Conservation (phyloP, 2,329 filamentous ascomycete genomes). For the Nemania diffusa region DNA sequence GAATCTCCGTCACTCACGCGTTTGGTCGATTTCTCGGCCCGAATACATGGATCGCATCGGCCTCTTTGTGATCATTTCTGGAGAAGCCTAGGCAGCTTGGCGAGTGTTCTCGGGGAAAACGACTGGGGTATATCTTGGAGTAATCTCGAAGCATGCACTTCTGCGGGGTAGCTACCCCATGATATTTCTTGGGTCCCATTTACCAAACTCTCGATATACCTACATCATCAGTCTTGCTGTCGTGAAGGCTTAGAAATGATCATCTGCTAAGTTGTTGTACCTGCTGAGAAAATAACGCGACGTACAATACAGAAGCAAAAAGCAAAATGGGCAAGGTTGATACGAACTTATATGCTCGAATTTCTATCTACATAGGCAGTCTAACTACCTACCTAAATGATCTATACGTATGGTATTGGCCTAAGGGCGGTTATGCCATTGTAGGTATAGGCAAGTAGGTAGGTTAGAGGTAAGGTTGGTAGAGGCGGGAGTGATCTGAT, state of each 20-base stretch:
- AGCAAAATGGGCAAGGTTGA: neutral
- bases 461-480: neutral
- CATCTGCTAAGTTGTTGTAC: neutral
- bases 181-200: neutral
- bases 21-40: conserved; percentile 29
- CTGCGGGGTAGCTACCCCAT: conserved; percentile 36
- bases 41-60: conserved; percentile 31
- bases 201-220: neutral
- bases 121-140: conserved; percentile 19
- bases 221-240: neutral
- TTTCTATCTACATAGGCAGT: neutral
- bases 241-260: neutral
- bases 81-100: conserved; percentile 25
- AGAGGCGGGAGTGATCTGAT: neutral
- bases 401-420: too few species aligned
- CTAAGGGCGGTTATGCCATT: neutral
- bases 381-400: too few species aligned
- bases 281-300: neutral
- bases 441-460: neutral
- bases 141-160: conserved; percentile 3
- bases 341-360: neutral
- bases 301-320: neutral
- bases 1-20: neutral
- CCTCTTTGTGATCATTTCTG: conserved; percentile 14
- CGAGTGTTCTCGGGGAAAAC: conserved; percentile 16